A percentile compares a stretch with the other conserved stretches of the same genome.
Conservation (phyloP, 164 flowering plant species). For the Chimonanthus praecox region DNA sequence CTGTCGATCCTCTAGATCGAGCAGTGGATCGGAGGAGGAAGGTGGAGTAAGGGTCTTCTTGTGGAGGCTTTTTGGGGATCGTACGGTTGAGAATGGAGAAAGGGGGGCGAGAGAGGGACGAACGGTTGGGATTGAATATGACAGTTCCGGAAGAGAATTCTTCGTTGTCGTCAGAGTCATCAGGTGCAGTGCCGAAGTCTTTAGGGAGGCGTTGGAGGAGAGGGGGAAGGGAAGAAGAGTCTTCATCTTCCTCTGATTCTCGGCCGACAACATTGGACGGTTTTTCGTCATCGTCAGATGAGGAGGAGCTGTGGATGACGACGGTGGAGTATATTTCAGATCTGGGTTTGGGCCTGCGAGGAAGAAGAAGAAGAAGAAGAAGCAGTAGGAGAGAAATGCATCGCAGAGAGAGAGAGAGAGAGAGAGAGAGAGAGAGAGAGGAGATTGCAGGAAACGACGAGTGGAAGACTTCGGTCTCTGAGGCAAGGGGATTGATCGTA, state of each 20-base stretch:
- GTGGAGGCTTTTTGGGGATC: slow-evolving; percentile 24
- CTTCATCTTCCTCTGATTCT: slow-evolving; percentile 40
- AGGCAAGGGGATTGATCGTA: too few species aligned
- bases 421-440: neutral
- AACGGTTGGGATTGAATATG: slow-evolving; percentile 44
- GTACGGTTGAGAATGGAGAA: slow-evolving; percentile 12
- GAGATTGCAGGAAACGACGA: neutral
- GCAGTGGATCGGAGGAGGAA: slow-evolving; percentile 57
- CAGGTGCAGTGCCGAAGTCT: slow-evolving; percentile 65
- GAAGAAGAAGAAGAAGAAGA: slow-evolving; percentile 4
- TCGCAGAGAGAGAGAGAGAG: neutral
- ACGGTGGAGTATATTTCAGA: slow-evolving; percentile 41
- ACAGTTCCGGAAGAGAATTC: slow-evolving; percentile 55
- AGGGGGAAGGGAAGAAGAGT: slow-evolving; percentile 80
- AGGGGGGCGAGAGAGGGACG: slow-evolving; percentile 13
- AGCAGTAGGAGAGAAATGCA: neutral
- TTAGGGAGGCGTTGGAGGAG: slow-evolving; percentile 89
- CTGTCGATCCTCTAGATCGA: slow-evolving; percentile 28
- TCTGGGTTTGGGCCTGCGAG: neutral
- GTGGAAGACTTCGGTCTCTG: neutral
- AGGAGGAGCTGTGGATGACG: slow-evolving; percentile 43
- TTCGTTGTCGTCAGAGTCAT: slow-evolving; percentile 37
- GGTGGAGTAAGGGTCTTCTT: slow-evolving; percentile 52
- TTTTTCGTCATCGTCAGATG: slow-evolving; percentile 23
- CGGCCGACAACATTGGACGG: slow-evolving; percentile 13